Evolutionary conservation across 2,329 filamentous ascomycete species (phyloP).

Genomic region (Escovopsis sp.): DNA sequence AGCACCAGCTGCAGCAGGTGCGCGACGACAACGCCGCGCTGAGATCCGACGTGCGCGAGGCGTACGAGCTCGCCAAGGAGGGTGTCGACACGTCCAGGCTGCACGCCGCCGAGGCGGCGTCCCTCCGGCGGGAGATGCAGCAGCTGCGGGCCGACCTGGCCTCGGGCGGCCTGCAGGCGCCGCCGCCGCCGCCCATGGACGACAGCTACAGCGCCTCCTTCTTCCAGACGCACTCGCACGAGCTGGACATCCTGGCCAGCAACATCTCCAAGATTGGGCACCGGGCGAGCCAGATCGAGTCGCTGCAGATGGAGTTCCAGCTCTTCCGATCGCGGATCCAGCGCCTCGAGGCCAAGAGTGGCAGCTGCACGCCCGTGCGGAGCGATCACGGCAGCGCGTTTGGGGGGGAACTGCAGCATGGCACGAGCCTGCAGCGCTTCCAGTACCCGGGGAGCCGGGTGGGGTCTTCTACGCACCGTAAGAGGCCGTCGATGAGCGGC

Average conservation of each 20-base stretch:
- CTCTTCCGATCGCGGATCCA: slow-evolving; percentile 23
- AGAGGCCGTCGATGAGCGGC: slow-evolving; percentile 8
- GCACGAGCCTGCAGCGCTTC: background rate
- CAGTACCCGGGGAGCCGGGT: slow-evolving; percentile 3
- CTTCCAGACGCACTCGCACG: slow-evolving; percentile 11
- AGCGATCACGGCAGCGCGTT: slow-evolving; percentile 1
- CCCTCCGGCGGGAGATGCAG: slow-evolving; percentile 19
- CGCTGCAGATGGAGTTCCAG: slow-evolving; percentile 27
- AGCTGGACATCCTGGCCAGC: slow-evolving; percentile 25
- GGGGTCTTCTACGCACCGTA: slow-evolving; percentile 5
- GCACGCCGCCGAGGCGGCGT: slow-evolving; percentile 17
- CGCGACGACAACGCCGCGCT: slow-evolving; percentile 11
- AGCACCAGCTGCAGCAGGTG: slow-evolving; percentile 11
- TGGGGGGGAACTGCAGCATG: background rate
- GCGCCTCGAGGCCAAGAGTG: slow-evolving; percentile 15
- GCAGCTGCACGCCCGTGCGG: background rate
- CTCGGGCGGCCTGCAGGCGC: background rate
- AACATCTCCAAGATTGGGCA: slow-evolving; percentile 24
- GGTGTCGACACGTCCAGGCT: slow-evolving; percentile 11
- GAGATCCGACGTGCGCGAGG: slow-evolving; percentile 10
- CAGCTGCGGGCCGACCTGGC: slow-evolving; percentile 16
- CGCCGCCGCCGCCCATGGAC: too few relatives aligned
- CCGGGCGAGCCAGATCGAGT: slow-evolving; percentile 24
- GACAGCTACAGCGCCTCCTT: slow-evolving; percentile 8
- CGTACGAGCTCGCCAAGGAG: slow-evolving; percentile 12